These are phyloP conservation scores for Paracoccidioides brasiliensis DNA, from an alignment of 2,329 filamentous ascomycete species.

Conservation along the genomic window DNA sequence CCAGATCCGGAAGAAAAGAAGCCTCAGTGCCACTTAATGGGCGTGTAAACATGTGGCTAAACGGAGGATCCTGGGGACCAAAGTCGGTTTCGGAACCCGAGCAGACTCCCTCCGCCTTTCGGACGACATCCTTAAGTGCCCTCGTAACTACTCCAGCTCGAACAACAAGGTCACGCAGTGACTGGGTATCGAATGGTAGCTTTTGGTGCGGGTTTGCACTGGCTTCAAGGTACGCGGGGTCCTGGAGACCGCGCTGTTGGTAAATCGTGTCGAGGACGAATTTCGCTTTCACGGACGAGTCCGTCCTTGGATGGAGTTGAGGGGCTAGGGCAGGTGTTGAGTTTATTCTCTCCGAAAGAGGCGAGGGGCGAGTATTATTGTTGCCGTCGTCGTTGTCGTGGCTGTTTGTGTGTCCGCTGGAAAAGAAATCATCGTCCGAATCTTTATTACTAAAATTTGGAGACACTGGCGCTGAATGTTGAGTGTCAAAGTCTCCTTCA, in stretches of 20 bases:
- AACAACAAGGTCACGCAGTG: conserved; percentile 47
- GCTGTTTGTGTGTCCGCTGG: conserved; percentile 19
- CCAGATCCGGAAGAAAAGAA: conserved; percentile 2
- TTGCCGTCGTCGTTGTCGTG: conserved; percentile 12
- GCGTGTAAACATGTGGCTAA: conserved; percentile 37
- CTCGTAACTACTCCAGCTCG: conserved; percentile 37
- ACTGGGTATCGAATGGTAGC: conserved; percentile 54
- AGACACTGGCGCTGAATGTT: conserved; percentile 39
- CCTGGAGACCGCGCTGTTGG: conserved; percentile 30
- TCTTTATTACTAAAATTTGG: conserved; percentile 46
- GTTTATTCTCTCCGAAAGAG: conserved; percentile 17
- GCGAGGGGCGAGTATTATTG: conserved; percentile 20
- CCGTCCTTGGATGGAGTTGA: conserved; percentile 36
- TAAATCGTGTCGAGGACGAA: conserved; percentile 50
- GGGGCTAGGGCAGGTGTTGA: conserved; percentile 19
- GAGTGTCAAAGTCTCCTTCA: conserved; percentile 23
- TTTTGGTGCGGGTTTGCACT: conserved; percentile 33
- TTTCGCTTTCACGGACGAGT: conserved; percentile 46
- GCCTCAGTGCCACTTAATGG: conserved; percentile 21
- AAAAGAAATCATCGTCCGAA: conserved; percentile 40
- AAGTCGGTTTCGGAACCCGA: conserved; percentile 14
- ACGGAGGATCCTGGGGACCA: conserved; percentile 30
- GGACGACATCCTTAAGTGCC: conserved; percentile 37
- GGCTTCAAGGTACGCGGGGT: conserved; percentile 7
- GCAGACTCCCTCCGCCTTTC: conserved; percentile 36